Evolutionary conservation across 1,284 basidiomycete species (phyloP), one percentile per base, ranked within the genome.

Genomic region (Pisolithus thermaeus): DNA sequence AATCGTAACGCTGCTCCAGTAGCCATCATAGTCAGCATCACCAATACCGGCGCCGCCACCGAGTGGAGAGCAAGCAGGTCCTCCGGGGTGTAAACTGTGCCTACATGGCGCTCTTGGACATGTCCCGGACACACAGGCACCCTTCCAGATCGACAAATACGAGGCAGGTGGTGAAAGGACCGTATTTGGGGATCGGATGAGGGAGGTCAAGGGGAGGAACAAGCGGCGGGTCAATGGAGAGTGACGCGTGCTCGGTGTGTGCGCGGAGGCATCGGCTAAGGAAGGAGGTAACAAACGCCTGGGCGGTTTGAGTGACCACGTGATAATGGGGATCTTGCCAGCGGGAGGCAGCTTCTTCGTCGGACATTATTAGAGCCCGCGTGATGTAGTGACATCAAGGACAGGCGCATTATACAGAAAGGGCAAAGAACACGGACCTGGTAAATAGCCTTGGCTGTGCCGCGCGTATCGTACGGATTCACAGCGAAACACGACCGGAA

Each of bases 321-420:
- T 92, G 90, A 54, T 80, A 82, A 65, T 93, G 88, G 1, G 94
- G 72, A 57, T 94, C 91, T 73, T 86, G 82, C 91, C 92, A 94
- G 8, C 90, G 81, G 27, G 79, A 79, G 8, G 69, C 66, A 5
- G 83, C 82, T 64, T 94, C 89, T 2, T 84, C 81, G 41, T 84
- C 80, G 46, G 67, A 68, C 90, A 92, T 93, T 0, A 81, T 89
- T 38, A 94, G 69, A 16, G 89, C 90, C 63, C 73, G 61, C 6
- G 12, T n/a, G 16, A 30, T 49, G 41, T 7, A 3, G 42, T 11
- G 12, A 14, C 28, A 7, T 9, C 28, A 28, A 9, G 28, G 3
- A 28, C 8, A 7, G 11, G 4, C 7, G 27, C 11, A 12, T n/a
- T 43, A 14, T 16, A n/a, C 23, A 12, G 20, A 28, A 25, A 14